phyloP scores from a whole-genome alignment of 345 rosid genomes.

The Eutrema japonicum region DNA sequence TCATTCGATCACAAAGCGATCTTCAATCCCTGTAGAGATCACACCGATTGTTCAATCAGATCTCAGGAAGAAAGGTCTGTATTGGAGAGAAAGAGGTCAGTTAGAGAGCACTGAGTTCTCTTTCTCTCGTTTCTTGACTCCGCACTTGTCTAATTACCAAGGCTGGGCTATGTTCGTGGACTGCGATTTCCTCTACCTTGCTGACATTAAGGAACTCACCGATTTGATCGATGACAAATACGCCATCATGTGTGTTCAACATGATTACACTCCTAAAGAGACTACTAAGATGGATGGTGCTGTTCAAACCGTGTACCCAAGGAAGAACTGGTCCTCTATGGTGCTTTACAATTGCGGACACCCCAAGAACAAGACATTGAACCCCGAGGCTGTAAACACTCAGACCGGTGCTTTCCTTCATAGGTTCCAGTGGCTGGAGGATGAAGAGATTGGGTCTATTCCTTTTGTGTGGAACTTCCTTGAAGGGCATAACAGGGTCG shows the following conservation, averaged over 20 bases:
- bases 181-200: constrained; percentile 88
- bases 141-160: constrained; percentile 68
- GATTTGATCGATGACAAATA: constrained; percentile 85
- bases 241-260: constrained; percentile 95
- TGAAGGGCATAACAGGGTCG: constrained; percentile 87
- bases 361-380: constrained; percentile 77
- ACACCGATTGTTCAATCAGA: constrained; percentile 82
- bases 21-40: constrained; percentile 86
- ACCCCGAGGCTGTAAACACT: constrained; percentile 70
- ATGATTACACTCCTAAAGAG: constrained; percentile 88
- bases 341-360: constrained; percentile 93
- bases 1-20: constrained; percentile 67
- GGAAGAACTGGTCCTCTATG: constrained; percentile 99
- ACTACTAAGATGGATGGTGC: constrained; percentile 98
- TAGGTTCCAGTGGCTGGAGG: constrained; percentile 97
- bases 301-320: constrained; percentile 87
- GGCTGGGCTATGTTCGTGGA: constrained; percentile 99
- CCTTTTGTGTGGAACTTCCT: constrained; percentile 95
- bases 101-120: constrained; percentile 99
- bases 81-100: constrained; percentile 78
- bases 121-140: constrained; percentile 87
- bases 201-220: constrained; percentile 75
- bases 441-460: constrained; percentile 81
- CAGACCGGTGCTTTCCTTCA: constrained; percentile 90
- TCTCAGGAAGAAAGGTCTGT: constrained; percentile 67